Conservation (phyloP, 176 grass and related monocot genomes). For the Oryza coarctata region DNA sequence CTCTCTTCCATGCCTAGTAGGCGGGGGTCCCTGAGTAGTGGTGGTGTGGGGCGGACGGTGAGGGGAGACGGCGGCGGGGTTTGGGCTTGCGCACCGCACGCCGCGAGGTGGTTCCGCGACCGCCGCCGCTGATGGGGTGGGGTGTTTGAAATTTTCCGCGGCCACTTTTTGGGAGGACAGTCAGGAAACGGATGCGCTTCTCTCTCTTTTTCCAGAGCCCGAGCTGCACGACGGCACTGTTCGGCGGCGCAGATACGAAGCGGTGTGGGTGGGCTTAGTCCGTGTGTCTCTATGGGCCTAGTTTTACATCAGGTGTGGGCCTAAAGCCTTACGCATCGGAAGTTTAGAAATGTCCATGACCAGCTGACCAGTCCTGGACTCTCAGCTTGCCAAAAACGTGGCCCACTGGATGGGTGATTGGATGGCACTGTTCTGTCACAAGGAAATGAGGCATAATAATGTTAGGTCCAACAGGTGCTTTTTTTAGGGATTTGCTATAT, state of each 20-base stretch:
- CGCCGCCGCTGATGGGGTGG: background rate
- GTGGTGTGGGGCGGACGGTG: background rate
- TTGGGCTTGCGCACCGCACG: background rate
- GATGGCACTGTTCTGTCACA: too few species aligned
- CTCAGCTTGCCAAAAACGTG: too few species aligned
- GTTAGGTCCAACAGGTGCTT: too few species aligned
- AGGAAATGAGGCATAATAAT: too few species aligned
- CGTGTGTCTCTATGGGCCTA: background rate
- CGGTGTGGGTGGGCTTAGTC: background rate
- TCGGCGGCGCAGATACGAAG: background rate
- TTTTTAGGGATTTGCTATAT: too few species aligned
- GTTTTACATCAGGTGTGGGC: background rate
- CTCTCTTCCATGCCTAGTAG: conserved; percentile 7
- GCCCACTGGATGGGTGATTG: too few species aligned
- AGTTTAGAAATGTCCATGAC: too few species aligned
- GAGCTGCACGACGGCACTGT: background rate
- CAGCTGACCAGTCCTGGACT: too few species aligned
- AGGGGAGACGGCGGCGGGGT: background rate
- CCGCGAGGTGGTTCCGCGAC: background rate
- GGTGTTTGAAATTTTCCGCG: background rate
- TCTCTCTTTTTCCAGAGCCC: background rate
- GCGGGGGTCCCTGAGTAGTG: background rate
- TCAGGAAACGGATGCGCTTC: background rate
- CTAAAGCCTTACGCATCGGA: background rate
- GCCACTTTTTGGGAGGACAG: background rate